phyloP scores from a whole-genome alignment of 495 filamentous ascomycete species.

The Lasiosphaeria ovina region DNA sequence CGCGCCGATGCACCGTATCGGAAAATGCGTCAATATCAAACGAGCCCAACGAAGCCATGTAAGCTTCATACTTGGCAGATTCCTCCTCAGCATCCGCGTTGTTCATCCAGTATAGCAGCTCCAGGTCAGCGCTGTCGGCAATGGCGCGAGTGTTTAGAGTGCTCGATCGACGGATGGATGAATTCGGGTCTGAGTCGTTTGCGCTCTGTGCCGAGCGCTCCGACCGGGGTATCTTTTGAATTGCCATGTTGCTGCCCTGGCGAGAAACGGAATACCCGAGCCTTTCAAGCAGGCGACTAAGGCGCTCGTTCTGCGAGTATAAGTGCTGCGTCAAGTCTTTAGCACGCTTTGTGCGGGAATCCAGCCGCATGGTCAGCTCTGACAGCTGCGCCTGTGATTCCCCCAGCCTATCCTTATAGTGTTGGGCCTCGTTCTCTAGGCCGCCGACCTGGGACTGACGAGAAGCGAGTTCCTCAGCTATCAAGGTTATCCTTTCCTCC shows the following conservation, averaged over 20 bases:
- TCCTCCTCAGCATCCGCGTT: constrained; percentile 64
- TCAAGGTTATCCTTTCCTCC: constrained; percentile 57
- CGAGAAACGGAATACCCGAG: constrained; percentile 78
- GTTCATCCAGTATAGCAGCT: constrained; percentile 75
- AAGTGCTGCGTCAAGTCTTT: constrained; percentile 81
- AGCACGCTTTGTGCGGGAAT: constrained; percentile 63
- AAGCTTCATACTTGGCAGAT: constrained; percentile 66
- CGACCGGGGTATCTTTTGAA: constrained; percentile 72
- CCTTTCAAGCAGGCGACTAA: constrained; percentile 76
- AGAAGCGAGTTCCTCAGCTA: constrained; percentile 65
- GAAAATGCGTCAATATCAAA: constrained; percentile 82
- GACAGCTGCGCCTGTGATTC: constrained; percentile 50
- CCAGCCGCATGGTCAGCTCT: constrained; percentile 49
- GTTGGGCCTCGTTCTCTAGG: constrained; percentile 64
- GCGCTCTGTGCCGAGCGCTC: constrained; percentile 51
- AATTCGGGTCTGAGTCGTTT: constrained; percentile 59
- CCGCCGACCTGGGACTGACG: constrained; percentile 62
- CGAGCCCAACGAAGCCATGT: constrained; percentile 62
- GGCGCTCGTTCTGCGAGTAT: constrained; percentile 71
- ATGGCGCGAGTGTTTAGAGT: constrained; percentile 41
- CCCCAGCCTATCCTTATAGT: constrained; percentile 57
- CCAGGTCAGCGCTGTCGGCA: constrained; percentile 54
- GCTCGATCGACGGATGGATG: constrained; percentile 54
- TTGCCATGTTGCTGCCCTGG: constrained; percentile 67
- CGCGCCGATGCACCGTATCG: constrained; percentile 77